A percentile compares a stretch with the other conserved stretches of the same genome.
Evolutionary conservation across 306 rosid genomes (phyloP).

Genomic region (Alnus glutinosa): DNA sequence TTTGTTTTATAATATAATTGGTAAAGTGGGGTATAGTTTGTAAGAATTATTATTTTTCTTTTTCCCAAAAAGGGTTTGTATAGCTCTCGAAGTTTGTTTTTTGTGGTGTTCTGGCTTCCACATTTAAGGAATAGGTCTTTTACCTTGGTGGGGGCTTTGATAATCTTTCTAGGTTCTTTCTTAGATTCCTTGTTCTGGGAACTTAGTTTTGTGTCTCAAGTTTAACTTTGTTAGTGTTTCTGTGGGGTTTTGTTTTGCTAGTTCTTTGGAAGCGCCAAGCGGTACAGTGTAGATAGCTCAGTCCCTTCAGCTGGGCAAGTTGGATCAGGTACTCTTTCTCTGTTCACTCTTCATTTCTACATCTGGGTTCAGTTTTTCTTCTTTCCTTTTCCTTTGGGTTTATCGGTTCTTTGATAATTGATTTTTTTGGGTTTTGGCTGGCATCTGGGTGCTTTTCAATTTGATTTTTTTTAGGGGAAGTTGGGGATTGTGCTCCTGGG

Average conservation of each 20-base stretch:
- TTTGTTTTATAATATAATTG: neutral
- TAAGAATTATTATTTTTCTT: slow-evolving; percentile 18
- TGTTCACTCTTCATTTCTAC: slow-evolving; percentile 14
- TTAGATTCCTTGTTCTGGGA: slow-evolving; percentile 10
- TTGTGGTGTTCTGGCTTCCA: slow-evolving; percentile 41
- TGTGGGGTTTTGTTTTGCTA: slow-evolving; percentile 14
- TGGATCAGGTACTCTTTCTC: slow-evolving; percentile 33
- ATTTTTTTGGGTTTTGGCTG: neutral
- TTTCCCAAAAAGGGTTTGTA: neutral
- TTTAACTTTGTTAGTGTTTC: neutral
- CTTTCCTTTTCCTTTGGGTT: slow-evolving; percentile 3
- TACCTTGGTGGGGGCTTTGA: slow-evolving; percentile 18
- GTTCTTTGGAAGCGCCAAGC: neutral
- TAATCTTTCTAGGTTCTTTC: slow-evolving; percentile 2
- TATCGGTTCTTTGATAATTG: neutral
- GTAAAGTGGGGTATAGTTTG: slow-evolving; percentile 22
- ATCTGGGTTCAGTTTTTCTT: slow-evolving; percentile 21
- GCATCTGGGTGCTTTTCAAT: neutral
- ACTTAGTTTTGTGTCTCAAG: slow-evolving; percentile 2
- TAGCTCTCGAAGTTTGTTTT: slow-evolving; percentile 2
- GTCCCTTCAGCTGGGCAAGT: slow-evolving; percentile 6
- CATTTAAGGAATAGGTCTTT: slow-evolving; percentile 18
- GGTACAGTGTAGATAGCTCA: slow-evolving; percentile 8
- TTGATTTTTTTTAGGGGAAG: neutral
- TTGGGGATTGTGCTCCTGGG: slow-evolving; percentile 17